A percentile compares a stretch with the other conserved stretches of the same genome.
Evolutionary conservation across 106 monocot genomes (phyloP).

Genomic region (Gastrodia elata): DNA sequence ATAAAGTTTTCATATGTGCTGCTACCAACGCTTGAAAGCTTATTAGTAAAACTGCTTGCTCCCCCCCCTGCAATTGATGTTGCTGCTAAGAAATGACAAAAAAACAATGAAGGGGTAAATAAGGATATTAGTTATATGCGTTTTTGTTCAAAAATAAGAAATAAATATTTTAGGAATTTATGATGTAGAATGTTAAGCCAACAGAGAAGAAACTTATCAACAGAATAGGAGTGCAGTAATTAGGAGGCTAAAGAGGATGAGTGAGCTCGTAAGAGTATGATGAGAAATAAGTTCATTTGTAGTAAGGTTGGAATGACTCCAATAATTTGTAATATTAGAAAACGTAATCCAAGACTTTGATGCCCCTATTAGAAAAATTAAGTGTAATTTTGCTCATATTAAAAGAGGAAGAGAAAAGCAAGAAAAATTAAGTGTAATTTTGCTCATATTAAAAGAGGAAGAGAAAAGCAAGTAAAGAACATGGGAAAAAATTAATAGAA

Average conservation of each 20-base stretch:
- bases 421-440: too few species aligned
- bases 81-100: neutral
- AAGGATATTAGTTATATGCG: neutral
- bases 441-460: too few species aligned
- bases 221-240: too few species aligned
- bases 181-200: neutral
- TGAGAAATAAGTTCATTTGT: too few species aligned
- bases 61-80: neutral
- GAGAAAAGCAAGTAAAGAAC: neutral
- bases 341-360: too few species aligned
- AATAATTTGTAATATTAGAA: too few species aligned
- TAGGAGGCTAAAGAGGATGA: too few species aligned
- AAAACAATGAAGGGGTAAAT: neutral
- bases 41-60: slow-evolving; percentile 9
- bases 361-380: too few species aligned
- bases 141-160: neutral
- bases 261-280: too few species aligned
- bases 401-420: neutral
- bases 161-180: neutral
- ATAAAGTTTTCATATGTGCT: slow-evolving; percentile 3
- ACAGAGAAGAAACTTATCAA: too few species aligned
- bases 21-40: slow-evolving; percentile 4
- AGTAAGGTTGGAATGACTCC: too few species aligned
- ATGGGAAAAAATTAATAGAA: neutral
- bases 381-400: neutral